These are phyloP conservation scores for Carex myosuroides DNA, from an alignment of 176 grass and related monocot species.

Conservation along the genomic window DNA sequence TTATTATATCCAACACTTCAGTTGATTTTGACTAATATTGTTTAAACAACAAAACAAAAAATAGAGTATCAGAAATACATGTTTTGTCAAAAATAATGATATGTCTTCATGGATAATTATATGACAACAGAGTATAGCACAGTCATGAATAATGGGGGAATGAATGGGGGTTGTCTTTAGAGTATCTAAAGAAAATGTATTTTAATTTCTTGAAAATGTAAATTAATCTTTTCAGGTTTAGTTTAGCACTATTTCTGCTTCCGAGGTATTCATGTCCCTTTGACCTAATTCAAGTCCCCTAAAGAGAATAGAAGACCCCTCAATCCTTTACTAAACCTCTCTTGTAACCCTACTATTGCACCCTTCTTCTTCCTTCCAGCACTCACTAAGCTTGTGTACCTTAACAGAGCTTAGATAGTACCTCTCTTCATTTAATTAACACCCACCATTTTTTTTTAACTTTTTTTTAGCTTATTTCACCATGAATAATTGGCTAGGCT, in stretches of 20 bases:
- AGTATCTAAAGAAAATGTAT: slow-evolving; percentile 16
- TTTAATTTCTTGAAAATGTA: neutral
- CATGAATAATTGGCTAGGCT: slow-evolving; percentile 26
- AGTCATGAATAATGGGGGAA: neutral
- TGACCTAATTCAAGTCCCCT: slow-evolving; percentile 26
- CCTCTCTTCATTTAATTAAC: neutral
- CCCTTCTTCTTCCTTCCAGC: slow-evolving; percentile 1
- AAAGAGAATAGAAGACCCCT: neutral
- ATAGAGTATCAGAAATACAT: neutral
- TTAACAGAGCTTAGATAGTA: neutral
- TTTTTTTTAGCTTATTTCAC: neutral
- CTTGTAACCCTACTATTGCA: slow-evolving; percentile 10
- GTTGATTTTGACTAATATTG: neutral
- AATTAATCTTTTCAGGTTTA: slow-evolving; percentile 7
- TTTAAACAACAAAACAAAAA: neutral
- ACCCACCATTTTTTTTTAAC: neutral
- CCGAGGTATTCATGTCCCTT: slow-evolving; percentile 29
- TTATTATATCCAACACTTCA: neutral
- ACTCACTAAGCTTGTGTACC: neutral
- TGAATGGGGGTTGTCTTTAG: slow-evolving; percentile 1
- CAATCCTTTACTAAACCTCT: slow-evolving; percentile 14
- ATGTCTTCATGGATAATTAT: neutral
- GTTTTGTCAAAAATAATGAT: neutral
- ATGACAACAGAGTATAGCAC: neutral
- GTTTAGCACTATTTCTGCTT: slow-evolving; percentile 23